Base-by-base conservation (phyloP, 202 grass and related monocot genomes). In the Zoysia matrella region DNA sequence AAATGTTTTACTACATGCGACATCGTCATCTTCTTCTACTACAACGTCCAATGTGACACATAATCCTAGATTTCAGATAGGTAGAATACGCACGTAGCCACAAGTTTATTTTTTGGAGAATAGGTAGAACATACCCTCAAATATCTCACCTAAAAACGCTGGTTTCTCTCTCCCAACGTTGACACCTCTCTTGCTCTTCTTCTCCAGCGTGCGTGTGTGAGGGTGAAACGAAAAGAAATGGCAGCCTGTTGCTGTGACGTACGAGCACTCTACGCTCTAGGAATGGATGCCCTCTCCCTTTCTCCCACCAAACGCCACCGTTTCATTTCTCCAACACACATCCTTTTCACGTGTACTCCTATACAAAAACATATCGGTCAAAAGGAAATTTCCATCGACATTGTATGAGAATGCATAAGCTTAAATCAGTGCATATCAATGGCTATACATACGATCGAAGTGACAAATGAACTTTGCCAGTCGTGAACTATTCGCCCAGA, bases 301-400 rank as follows among this genome's bases (percentile, higher is more conserved):
- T 77, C 83, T 52, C 67, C 50, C 67, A 86, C 83, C 90, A 76
- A 84, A 85, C 83, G 65, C 81, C 55, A 71, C 51, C 65, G 7
- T 61, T 10, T 58, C 78, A 76, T 68, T 52, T 52, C 18, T 11
- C 43, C 69, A 66, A 30, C 10, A 60, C 44, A 80, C 22, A 22
- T 81, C 67, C 0, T 15, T 42, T 69, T 46, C 53, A 63, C 54
- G 14, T 61, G 14, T 4, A 18, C 22, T 22, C 22, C 22, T 22
- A 22, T 77, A 53, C 51, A 66, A 73, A 52, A 15, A 16, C 11
- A 13, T 40, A 16, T 15, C 6, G 1, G 0, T 12, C 22, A 60
- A 43, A 65, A 39, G 1, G 40, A 39, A 22, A 22, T 22, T 22
- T 22, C 22, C 22, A 22, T 22, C 22, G 22, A 22, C 22, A 22